Percentiles rank a stretch among this genome's conserved stretches.
Evolutionary conservation across 1,284 basidiomycete species (phyloP).

Genomic region (Golubevia sp.): DNA sequence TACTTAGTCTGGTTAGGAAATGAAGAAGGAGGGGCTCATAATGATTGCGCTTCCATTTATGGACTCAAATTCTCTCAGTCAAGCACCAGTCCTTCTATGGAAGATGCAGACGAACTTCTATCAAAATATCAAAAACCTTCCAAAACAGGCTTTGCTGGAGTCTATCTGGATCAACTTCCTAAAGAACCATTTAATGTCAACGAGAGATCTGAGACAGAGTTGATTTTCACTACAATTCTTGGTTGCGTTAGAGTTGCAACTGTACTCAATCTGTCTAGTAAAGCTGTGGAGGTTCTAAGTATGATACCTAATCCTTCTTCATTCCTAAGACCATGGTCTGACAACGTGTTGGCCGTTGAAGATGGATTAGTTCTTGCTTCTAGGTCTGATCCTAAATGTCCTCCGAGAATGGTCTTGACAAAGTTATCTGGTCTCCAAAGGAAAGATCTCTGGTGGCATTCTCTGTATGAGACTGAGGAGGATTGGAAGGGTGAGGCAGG

Average conservation of each 20-base stretch:
- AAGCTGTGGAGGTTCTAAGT: neutral
- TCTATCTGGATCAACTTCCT: neutral
- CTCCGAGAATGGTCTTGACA: neutral
- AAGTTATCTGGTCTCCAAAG: neutral
- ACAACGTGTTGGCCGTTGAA: neutral
- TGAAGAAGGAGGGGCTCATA: slow-evolving; percentile 14
- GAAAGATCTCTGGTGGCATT: neutral
- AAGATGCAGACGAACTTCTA: neutral
- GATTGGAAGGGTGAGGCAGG: neutral
- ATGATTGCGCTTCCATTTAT: neutral
- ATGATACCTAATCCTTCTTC: neutral
- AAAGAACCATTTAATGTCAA: neutral
- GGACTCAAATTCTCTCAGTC: neutral
- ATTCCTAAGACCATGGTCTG: slow-evolving; percentile 3
- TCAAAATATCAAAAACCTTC: neutral
- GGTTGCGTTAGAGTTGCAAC: neutral
- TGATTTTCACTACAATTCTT: neutral
- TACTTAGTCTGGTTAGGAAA: slow-evolving; percentile 7
- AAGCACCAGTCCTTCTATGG: slow-evolving; percentile 4
- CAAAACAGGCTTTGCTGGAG: neutral
- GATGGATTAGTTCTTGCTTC: neutral
- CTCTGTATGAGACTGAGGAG: neutral
- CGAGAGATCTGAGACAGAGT: neutral
- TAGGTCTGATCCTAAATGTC: neutral
- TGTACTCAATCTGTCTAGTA: neutral